phyloP scores from a whole-genome alignment of 2,329 filamentous ascomycete species.

The Myriangium duriaei region DNA sequence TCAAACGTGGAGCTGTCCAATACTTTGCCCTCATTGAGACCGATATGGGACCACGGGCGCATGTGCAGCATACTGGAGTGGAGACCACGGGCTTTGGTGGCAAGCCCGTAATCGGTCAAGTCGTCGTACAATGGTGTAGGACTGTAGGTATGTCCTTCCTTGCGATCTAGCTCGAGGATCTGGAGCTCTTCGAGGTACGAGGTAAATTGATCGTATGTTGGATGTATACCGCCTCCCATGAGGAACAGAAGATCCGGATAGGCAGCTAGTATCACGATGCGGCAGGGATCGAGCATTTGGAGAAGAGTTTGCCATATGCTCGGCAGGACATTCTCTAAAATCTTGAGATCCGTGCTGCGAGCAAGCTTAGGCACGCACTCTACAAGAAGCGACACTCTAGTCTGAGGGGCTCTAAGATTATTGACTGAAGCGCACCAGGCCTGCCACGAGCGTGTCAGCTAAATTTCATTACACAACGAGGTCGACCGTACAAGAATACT shows the following conservation, averaged over 20 bases:
- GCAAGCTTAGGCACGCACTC: background rate
- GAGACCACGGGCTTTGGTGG: slow-evolving; percentile 4
- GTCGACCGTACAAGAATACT: background rate
- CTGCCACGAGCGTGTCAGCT: too few species aligned
- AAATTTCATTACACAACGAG: background rate
- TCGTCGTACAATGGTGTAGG: background rate
- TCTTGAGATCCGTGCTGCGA: background rate
- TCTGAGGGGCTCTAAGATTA: background rate
- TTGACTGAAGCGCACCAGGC: background rate
- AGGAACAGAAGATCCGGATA: background rate
- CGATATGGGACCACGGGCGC: slow-evolving; percentile 6
- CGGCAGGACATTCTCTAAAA: slow-evolving; percentile 1
- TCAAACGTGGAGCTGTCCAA: slow-evolving; percentile 1
- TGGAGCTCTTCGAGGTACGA: background rate
- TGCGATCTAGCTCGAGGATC: slow-evolving; percentile 5
- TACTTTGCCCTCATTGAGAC: slow-evolving; percentile 6
- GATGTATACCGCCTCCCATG: too few species aligned
- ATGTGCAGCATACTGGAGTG: slow-evolving; percentile 3
- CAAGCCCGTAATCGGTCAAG: slow-evolving; percentile 4
- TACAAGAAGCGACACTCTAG: background rate
- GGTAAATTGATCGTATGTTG: too few species aligned
- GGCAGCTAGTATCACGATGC: slow-evolving; percentile 1
- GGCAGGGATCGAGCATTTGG: background rate
- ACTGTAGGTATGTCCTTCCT: too few species aligned
- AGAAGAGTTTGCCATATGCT: slow-evolving; percentile 1